These are phyloP conservation scores for Xanthoceras sorbifolium DNA, from an alignment of 345 rosid genomes.

Conservation along the genomic window DNA sequence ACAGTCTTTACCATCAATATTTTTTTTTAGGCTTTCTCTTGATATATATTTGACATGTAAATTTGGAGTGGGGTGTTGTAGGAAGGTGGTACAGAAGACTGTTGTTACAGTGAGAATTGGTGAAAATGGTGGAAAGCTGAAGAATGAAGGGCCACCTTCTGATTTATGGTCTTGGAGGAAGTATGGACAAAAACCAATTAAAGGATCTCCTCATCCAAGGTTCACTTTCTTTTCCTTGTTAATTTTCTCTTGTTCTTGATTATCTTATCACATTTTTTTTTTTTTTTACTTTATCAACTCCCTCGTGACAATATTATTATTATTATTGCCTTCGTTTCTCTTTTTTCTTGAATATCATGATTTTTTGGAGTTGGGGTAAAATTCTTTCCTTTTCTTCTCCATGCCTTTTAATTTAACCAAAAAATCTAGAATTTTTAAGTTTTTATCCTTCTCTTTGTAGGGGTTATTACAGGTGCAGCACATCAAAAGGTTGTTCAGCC, in stretches of 20 bases:
- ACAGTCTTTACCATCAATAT: background rate
- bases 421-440: background rate
- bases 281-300: background rate
- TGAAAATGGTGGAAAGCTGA: conserved; percentile 49
- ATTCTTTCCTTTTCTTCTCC: background rate
- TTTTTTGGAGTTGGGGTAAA: background rate
- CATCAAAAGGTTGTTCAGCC: conserved; percentile 73
- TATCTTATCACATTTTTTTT: background rate
- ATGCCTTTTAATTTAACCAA: background rate
- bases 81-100: conserved; percentile 62
- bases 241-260: background rate
- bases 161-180: conserved; percentile 84
- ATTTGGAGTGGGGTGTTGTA: conserved; percentile 5
- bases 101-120: conserved; percentile 57
- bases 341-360: background rate
- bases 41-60: background rate
- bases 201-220: conserved; percentile 79
- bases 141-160: conserved; percentile 66
- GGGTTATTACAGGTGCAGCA: conserved; percentile 78
- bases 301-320: too few relatives aligned
- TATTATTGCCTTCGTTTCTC: background rate
- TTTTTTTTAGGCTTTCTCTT: background rate
- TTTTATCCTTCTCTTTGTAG: conserved; percentile 27
- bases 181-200: conserved; percentile 74
- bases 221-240: background rate